A percentile compares a stretch with the other conserved stretches of the same genome.
Evolutionary conservation across 805 yeast species (phyloP).

Genomic region (Kodamaea sagamina): DNA sequence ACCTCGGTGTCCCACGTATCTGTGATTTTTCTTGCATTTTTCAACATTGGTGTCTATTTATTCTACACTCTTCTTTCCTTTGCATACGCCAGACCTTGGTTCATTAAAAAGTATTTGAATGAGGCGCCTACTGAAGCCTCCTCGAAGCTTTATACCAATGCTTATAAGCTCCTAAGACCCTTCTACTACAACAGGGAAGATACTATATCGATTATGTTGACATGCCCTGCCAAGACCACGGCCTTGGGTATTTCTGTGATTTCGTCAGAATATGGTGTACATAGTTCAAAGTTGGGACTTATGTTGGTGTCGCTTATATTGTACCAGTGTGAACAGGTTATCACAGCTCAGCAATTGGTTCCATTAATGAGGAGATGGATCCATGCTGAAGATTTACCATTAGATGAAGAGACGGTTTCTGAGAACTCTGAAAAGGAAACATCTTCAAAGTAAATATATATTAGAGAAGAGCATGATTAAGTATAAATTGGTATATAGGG

Average conservation of each 20-base stretch:
- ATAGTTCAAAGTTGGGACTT: conserved; percentile 62
- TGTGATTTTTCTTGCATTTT: conserved; percentile 75
- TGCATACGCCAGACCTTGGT: conserved; percentile 59
- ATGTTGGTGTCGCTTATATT: conserved; percentile 79
- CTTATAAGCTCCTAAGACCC: conserved; percentile 53
- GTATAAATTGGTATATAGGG: no score
- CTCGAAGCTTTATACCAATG: conserved; percentile 45
- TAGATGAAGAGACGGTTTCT: conserved; percentile 21
- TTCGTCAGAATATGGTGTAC: conserved; percentile 75
- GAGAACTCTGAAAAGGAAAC: no score
- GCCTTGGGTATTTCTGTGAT: conserved; percentile 85
- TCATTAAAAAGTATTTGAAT: conserved; percentile 44
- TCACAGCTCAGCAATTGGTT: conserved; percentile 74
- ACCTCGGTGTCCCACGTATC: conserved; percentile 66
- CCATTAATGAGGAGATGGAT: conserved; percentile 73
- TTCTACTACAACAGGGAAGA: conserved; percentile 72
- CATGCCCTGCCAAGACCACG: conserved; percentile 93
- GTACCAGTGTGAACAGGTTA: conserved; percentile 85
- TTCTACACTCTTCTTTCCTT: conserved; percentile 71
- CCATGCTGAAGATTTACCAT: conserved; percentile 27
- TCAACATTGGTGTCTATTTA: conserved; percentile 77
- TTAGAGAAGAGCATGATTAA: no score
- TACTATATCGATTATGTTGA: conserved; percentile 76
- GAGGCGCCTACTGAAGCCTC: conserved; percentile 50
- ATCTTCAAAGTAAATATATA: no score